Base-by-base conservation (phyloP, 2,329 filamentous ascomycete genomes). In the Seiridium unicorne region DNA sequence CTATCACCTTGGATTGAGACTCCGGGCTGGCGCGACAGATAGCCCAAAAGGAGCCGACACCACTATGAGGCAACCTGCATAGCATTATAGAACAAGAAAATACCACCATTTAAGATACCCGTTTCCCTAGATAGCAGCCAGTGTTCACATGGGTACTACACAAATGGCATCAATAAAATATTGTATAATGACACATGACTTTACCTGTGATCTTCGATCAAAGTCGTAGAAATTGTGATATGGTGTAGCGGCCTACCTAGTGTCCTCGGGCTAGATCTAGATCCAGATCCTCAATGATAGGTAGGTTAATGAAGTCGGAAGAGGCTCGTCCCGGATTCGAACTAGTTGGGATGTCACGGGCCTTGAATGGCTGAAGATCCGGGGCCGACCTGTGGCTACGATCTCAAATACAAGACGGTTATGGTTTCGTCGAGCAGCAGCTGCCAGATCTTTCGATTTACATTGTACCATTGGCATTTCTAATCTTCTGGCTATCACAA, bases 261-360 rank as follows among this genome's bases (percentile, higher is more conserved):
- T 38, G 49, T n/a, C 8, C 13, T 53, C 13, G 10, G 13, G 6
- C 47, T 51, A 31, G 7, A 7, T 51, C 47, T 13, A 36, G 51
- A 26, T 26, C 18, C 18, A 26, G 18, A 26, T 26, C 18, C 18
- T 26, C 18, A 26, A 26, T 26, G 18, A 26, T 26, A 26, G 18
- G 18, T 26, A 26, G 32, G n/a, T 44, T n/a, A 42, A 47, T 57
- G 40, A 46, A 47, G 40, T 35, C 54, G 54, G 54, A 32, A 57
- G 40, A 47, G 54, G 26, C 32, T 57, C 54, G 6, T 35, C 54
- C 54, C 54, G 54, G 54, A 46, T 57, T 42, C 47, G 26, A 57
- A 11, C 54, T 26, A 57, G 18, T 26, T 26, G 18, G 54, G 54
- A 32, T 57, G 54, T 47, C 54, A 57, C 54, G 54, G 54, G 35